Percentiles rank a stretch among this genome's conserved stretches.
phyloP scores from a whole-genome alignment of 2,329 filamentous ascomycete genomes.

The Calonectria pauciramosa region DNA sequence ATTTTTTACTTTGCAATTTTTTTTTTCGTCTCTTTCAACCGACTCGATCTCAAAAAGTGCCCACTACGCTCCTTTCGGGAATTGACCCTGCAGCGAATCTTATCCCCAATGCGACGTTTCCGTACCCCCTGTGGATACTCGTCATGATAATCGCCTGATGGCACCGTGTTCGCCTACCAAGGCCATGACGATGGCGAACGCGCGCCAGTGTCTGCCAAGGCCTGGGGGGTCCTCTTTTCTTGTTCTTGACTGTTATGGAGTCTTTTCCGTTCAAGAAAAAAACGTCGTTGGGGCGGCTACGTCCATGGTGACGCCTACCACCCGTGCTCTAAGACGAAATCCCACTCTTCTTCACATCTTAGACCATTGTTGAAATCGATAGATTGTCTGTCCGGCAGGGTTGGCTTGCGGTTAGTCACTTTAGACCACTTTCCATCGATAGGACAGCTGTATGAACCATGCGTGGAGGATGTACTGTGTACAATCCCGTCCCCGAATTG shows the following conservation, averaged over 20 bases:
- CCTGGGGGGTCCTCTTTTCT: not conserved
- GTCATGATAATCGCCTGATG: conserved; percentile 8
- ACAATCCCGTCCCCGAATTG: conserved; percentile 3
- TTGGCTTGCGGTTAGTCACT: not conserved
- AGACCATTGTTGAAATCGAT: conserved; percentile 11
- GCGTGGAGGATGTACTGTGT: not conserved
- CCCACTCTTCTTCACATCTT: not conserved
- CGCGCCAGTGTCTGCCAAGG: not conserved
- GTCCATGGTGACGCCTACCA: not conserved
- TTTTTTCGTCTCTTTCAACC: not conserved
- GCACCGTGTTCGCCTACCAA: conserved; percentile 10
- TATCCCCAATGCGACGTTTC: conserved; percentile 9
- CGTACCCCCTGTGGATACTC: not conserved
- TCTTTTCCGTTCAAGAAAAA: not conserved
- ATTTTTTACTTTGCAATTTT: not conserved
- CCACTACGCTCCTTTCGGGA: conserved; percentile 7
- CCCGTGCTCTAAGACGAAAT: not conserved
- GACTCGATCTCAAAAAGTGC: not conserved
- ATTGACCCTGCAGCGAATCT: not conserved
- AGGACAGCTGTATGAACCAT: not conserved
- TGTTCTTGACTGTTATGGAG: not conserved
- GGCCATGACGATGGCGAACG: not conserved
- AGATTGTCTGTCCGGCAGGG: conserved; percentile 9
- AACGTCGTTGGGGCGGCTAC: not conserved
- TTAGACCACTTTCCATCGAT: conserved; percentile 5